Evolutionary conservation across 2,329 filamentous ascomycete genomes (phyloP), one percentile per base, ranked within the genome.

Genomic region (Emergomyces africanus): DNA sequence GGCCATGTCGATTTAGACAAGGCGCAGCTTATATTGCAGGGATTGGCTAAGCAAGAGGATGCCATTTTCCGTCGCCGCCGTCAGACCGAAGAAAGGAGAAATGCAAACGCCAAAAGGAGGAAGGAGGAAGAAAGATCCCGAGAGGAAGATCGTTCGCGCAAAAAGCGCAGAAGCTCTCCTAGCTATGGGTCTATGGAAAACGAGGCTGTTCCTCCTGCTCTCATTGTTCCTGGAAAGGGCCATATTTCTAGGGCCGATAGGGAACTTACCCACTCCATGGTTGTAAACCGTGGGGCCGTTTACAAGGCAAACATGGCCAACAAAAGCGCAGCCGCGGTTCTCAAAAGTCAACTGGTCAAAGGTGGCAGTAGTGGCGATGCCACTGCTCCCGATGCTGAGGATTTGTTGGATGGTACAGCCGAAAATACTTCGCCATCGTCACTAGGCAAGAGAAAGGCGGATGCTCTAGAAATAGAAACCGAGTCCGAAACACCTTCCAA

Each of bases 31-130:
- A 97, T 99, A 68, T 78, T 99, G 54, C 81, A 87, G 66, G 92
- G 90, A 1, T 80, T 99, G 23, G 94, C 90, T 1, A 92, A 88
- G 71, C 90, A 96, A 72, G 94, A 99, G 76, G 89, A 95, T 71
- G 85, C 84, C 15, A 99, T 99, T 60, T 99, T 99, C 75, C 85
- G 85, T 67, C 85, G 90, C 62, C 84, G 95, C 65, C 89, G 90
- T 70, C 87, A 96, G 71, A 83, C 84, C 1, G 91, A 96, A 63
- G 89, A 96, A 61, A 84, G 88, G 62, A 85, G 87, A 62, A 88
- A 91, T 66, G 89, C 89, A 44, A 86, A 86, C 65, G 82, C 85
- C 64, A 90, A 91, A 74, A 80, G 90, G 64, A 82, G 90, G 62
- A 91, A 88, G 70, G 74, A 91, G 46, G 84, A 90, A 66, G 80